These are phyloP conservation scores for Fraxinus floribunda DNA, from an alignment of 305 asterid genomes.

Conservation along the genomic window DNA sequence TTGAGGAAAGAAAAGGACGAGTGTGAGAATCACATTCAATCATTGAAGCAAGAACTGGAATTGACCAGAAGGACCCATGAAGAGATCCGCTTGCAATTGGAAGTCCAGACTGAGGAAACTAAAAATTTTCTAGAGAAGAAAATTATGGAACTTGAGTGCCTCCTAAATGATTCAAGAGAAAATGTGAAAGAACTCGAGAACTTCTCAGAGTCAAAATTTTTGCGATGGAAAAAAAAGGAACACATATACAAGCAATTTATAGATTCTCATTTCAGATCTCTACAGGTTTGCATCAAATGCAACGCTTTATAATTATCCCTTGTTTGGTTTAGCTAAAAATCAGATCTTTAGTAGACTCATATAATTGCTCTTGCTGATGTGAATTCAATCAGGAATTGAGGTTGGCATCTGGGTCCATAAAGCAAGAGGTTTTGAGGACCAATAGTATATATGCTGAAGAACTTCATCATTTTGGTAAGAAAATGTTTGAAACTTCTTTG, in stretches of 20 bases:
- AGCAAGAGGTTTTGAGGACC: conserved; percentile 64
- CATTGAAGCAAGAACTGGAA: conserved; percentile 53
- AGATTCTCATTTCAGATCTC: conserved; percentile 63
- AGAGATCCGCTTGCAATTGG: conserved; percentile 48
- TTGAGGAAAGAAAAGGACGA: conserved; percentile 54
- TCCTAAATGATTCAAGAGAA: conserved; percentile 57
- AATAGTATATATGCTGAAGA: conserved; percentile 57
- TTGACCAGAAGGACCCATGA: conserved; percentile 48
- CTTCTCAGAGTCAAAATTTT: conserved; percentile 64
- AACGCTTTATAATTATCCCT: conserved; percentile 21
- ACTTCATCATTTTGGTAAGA: conserved; percentile 60
- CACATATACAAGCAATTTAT: conserved; percentile 58
- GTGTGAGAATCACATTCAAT: conserved; percentile 53
- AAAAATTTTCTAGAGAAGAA: conserved; percentile 53
- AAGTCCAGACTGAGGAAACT: conserved; percentile 53
- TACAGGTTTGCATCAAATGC: conserved; percentile 55
- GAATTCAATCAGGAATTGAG: conserved; percentile 57
- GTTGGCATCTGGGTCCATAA: conserved; percentile 60
- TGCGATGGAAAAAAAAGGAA: conserved; percentile 74
- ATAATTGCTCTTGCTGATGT: conserved; percentile 18
- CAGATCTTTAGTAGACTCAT: neutral
- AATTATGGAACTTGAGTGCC: conserved; percentile 55
- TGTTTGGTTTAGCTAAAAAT: neutral
- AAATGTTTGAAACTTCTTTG: conserved; percentile 11
- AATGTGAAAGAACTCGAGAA: conserved; percentile 74